Evolutionary conservation across 768 basidiomycete species (phyloP).

Genomic region (Russula sp.): DNA sequence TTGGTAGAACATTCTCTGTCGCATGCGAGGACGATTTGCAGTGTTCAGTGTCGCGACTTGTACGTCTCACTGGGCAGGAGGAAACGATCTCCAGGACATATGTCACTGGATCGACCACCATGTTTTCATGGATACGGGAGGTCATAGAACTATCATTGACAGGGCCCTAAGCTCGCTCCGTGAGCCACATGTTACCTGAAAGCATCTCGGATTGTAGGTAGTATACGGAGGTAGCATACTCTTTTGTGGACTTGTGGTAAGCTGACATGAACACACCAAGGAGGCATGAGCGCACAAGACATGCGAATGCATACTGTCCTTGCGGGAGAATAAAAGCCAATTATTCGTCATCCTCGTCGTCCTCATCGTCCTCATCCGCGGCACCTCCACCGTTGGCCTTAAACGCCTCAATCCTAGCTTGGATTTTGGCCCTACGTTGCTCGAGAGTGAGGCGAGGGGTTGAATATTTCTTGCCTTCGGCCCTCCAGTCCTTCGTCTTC

Average conservation of each 20-base stretch:
- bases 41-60: constrained; percentile 16
- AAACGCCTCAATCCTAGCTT: constrained; percentile 88
- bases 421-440: constrained; percentile 75
- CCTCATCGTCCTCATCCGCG: constrained; percentile 45
- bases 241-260: not conserved
- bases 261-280: not conserved
- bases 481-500: constrained; percentile 88
- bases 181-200: not conserved
- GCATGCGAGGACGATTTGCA: constrained; percentile 9
- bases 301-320: not conserved
- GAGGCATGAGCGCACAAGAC: not conserved
- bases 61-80: constrained; percentile 4
- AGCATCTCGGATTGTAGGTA: not conserved
- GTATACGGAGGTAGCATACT: not conserved
- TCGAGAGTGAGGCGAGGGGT: constrained; percentile 62
- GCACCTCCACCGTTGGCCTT: constrained; percentile 50
- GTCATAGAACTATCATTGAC: constrained; percentile 16
- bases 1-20: constrained; percentile 12
- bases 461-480: constrained; percentile 72
- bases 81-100: constrained; percentile 11
- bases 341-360: constrained; percentile 46
- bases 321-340: not conserved
- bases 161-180: not conserved
- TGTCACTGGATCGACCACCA: constrained; percentile 3
- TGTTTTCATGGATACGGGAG: constrained; percentile 20